A percentile compares a stretch with the other conserved stretches of the same genome.
These are phyloP conservation scores for Sporisorium iseilematis-ciliati DNA, from an alignment of 1,284 basidiomycete genomes.

Conservation along the genomic window DNA sequence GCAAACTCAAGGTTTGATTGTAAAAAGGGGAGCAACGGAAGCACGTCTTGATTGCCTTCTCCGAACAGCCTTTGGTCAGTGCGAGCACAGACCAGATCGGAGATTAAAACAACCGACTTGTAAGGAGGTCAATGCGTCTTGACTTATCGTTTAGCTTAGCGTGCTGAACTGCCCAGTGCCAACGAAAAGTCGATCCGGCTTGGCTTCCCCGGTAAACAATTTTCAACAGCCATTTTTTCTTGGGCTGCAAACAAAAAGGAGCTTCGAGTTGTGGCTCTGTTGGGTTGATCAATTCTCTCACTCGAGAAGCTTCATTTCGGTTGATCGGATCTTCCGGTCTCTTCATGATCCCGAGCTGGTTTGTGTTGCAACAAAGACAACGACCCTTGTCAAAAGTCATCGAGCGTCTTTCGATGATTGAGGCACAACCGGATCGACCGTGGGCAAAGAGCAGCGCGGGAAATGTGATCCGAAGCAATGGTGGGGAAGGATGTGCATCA, in stretches of 20 bases:
- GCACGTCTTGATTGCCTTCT: too few species aligned
- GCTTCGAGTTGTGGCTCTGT: neutral
- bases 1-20: too few species aligned
- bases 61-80: too few species aligned
- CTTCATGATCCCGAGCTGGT: too few species aligned
- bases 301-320: neutral
- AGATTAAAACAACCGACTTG: neutral
- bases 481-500: neutral
- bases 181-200: neutral
- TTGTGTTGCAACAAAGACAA: too few species aligned
- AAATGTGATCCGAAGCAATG: neutral
- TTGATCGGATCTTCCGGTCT: neutral
- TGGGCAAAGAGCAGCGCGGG: neutral
- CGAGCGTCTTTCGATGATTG: too few species aligned
- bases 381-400: too few species aligned
- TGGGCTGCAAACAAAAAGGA: neutral
- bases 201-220: neutral
- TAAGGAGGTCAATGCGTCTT: neutral
- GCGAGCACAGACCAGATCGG: too few species aligned
- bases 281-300: neutral
- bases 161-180: too few species aligned
- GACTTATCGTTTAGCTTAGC: too few species aligned
- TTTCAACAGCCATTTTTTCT: conserved; percentile 1
- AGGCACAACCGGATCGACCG: too few species aligned
- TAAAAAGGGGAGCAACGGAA: too few species aligned